Percentiles rank a stretch among this genome's conserved stretches.
These are phyloP conservation scores for Pichia thaimueangensis DNA, from an alignment of 805 yeast species.

Conservation along the genomic window DNA sequence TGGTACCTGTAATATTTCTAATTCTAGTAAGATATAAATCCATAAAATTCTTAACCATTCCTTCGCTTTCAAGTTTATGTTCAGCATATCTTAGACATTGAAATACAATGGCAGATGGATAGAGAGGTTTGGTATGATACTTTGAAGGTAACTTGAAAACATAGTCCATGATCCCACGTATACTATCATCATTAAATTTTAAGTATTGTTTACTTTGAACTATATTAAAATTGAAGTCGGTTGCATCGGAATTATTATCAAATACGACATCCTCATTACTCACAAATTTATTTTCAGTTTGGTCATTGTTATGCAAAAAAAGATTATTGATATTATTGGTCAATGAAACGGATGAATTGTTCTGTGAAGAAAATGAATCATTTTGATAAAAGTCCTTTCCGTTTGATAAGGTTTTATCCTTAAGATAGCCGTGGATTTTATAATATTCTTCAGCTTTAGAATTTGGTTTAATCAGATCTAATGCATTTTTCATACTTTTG, in stretches of 20 bases:
- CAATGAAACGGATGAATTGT: neutral
- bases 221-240: slow-evolving; percentile 50
- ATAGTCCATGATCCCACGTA: slow-evolving; percentile 43
- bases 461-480: slow-evolving; percentile 51
- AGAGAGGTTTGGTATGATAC: slow-evolving; percentile 42
- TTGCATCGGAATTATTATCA: slow-evolving; percentile 27
- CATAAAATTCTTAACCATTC: slow-evolving; percentile 51
- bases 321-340: neutral
- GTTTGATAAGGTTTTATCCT: slow-evolving; percentile 11
- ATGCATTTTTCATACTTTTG: slow-evolving; percentile 42
- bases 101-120: slow-evolving; percentile 64
- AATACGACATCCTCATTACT: slow-evolving; percentile 30
- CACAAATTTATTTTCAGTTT: slow-evolving; percentile 25
- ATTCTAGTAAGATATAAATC: slow-evolving; percentile 57
- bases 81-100: slow-evolving; percentile 69
- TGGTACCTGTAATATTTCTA: slow-evolving; percentile 52
- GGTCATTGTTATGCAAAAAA: neutral
- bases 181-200: slow-evolving; percentile 52
- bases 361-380: slow-evolving; percentile 8
- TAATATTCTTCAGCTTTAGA: slow-evolving; percentile 54
- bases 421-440: slow-evolving; percentile 42
- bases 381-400: slow-evolving; percentile 10
- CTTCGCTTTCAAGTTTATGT: slow-evolving; percentile 45
- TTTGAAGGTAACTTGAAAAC: slow-evolving; percentile 40
- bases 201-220: slow-evolving; percentile 54